A percentile compares a stretch with the other conserved stretches of the same genome.
phyloP scores from a whole-genome alignment of 2,329 filamentous ascomycete species.

The Cladosporium sp. region DNA sequence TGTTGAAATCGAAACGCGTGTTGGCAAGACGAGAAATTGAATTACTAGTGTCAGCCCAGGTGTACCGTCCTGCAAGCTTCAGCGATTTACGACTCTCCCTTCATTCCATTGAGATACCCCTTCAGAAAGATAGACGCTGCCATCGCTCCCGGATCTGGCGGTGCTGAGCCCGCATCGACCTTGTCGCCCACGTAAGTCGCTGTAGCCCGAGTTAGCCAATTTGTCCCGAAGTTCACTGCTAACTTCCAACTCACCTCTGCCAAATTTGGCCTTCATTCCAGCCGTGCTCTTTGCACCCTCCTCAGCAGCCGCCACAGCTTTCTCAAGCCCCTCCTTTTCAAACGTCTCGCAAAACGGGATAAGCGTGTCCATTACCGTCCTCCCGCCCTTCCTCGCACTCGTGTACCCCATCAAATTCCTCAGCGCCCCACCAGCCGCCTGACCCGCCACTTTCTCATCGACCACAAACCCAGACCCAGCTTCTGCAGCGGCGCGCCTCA shows the following conservation, averaged over 20 bases:
- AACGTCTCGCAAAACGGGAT: constrained; percentile 34
- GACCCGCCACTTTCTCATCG: constrained; percentile 20
- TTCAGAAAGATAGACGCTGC: constrained; percentile 31
- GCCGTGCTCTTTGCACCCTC: constrained; percentile 29
- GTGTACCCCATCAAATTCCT: constrained; percentile 38
- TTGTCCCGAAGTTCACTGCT: not conserved
- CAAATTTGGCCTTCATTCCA: constrained; percentile 33
- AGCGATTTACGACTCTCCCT: no score
- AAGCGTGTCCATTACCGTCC: constrained; percentile 34
- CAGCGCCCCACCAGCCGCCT: constrained; percentile 33
- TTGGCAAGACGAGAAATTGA: not conserved
- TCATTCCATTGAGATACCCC: constrained; percentile 13
- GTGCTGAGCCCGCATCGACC: constrained; percentile 19
- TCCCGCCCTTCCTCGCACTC: constrained; percentile 28
- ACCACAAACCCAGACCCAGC: constrained; percentile 19
- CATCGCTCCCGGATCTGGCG: constrained; percentile 34
- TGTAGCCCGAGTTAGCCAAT: constrained; percentile 6
- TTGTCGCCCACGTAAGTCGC: constrained; percentile 32
- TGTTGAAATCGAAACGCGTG: no score
- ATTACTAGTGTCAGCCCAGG: not conserved
- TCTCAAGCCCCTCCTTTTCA: constrained; percentile 19
- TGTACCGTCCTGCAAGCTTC: no score
- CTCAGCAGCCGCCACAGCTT: constrained; percentile 28
- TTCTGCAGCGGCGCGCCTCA: constrained; percentile 29
- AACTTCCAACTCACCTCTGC: constrained; percentile 22